These are phyloP conservation scores for Citrus cavaleriei DNA, from an alignment of 345 rosid genomes.

Conservation along the genomic window DNA sequence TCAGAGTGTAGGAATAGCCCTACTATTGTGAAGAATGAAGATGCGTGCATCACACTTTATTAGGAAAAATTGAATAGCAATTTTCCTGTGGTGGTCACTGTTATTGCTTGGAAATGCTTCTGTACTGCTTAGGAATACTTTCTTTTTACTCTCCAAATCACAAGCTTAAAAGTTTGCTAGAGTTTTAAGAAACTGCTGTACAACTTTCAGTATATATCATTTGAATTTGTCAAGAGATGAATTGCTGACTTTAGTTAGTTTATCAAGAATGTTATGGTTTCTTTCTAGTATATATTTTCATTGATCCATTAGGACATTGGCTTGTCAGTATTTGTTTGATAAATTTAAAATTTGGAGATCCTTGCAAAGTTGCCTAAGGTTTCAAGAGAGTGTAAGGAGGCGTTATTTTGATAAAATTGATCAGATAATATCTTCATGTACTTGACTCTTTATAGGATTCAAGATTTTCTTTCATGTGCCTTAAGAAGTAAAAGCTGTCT, in stretches of 20 bases:
- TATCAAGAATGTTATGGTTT: background rate
- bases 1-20: background rate
- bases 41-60: background rate
- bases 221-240: background rate
- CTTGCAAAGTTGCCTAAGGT: background rate
- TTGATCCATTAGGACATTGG: background rate
- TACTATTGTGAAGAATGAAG: background rate
- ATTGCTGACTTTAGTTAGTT: background rate
- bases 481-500: background rate
- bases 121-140: background rate
- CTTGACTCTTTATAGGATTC: background rate
- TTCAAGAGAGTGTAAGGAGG: background rate
- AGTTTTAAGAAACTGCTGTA: no score
- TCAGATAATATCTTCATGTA: background rate
- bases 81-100: background rate
- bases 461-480: background rate
- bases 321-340: background rate
- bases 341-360: background rate
- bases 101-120: background rate
- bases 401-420: no score
- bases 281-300: background rate
- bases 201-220: no score
- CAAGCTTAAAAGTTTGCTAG: background rate
- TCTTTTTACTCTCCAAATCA: background rate
- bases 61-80: background rate